Percentiles rank a stretch among this genome's conserved stretches.
phyloP scores from a whole-genome alignment of 371 early-diverging fungal genomes.

The Mortierella sp. region DNA sequence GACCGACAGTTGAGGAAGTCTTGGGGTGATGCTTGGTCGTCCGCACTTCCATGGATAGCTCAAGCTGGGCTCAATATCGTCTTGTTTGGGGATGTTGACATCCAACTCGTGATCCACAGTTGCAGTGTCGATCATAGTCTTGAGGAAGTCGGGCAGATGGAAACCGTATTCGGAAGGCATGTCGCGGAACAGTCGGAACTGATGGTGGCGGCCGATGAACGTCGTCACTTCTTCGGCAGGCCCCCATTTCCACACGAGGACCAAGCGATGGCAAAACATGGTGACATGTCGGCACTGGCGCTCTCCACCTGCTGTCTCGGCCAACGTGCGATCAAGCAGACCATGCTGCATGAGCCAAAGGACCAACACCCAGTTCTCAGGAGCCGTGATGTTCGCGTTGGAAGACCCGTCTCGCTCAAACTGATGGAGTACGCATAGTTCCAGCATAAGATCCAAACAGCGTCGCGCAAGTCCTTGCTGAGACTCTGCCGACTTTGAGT shows the following conservation, averaged over 20 bases:
- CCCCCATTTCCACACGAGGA: constrained; percentile 33
- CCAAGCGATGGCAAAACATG: constrained; percentile 24
- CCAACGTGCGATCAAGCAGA: constrained; percentile 1
- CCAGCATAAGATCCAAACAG: constrained; percentile 16
- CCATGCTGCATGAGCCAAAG: constrained; percentile 22
- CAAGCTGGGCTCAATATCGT: background rate
- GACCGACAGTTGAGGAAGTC: background rate
- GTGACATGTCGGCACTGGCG: constrained; percentile 22
- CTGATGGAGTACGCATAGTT: constrained; percentile 38
- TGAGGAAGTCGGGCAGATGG: constrained; percentile 50
- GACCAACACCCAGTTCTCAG: constrained; percentile 42
- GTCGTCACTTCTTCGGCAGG: constrained; percentile 15
- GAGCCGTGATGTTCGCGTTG: constrained; percentile 1
- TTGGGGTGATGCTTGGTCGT: background rate
- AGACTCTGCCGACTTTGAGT: background rate
- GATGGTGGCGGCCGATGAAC: constrained; percentile 18
- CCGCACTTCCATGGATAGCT: too few relatives aligned
- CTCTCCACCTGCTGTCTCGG: constrained; percentile 9
- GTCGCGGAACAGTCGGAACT: constrained; percentile 28
- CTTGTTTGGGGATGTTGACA: background rate
- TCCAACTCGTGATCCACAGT: background rate
- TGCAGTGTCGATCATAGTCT: constrained; percentile 19
- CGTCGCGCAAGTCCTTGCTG: constrained; percentile 5
- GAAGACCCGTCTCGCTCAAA: constrained; percentile 41
- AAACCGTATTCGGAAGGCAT: constrained; percentile 43